Evolutionary conservation across 768 basidiomycete species (phyloP).

Genomic region (Podaxis rugospora): DNA sequence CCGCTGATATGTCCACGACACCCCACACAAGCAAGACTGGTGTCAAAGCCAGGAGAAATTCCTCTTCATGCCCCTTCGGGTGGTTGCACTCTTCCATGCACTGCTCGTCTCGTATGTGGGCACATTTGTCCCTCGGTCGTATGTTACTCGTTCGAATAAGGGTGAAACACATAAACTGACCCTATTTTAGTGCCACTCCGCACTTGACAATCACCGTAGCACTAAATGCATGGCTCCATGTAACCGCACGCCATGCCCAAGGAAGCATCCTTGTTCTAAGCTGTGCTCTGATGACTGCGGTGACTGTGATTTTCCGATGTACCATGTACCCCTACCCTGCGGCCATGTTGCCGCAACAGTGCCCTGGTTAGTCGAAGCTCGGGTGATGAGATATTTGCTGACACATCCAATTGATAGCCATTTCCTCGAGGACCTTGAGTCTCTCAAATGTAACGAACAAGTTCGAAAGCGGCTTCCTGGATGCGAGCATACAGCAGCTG

Average conservation of each 20-base stretch:
- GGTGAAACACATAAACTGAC: background rate
- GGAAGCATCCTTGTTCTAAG: constrained; percentile 54
- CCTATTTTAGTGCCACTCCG: constrained; percentile 50
- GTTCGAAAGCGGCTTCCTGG: constrained; percentile 40
- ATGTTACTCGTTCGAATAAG: constrained; percentile 2
- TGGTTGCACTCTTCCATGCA: constrained; percentile 59
- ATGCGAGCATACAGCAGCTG: constrained; percentile 49
- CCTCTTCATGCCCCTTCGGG: constrained; percentile 53
- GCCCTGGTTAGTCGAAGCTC: constrained; percentile 39
- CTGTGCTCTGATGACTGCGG: constrained; percentile 51
- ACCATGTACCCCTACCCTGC: constrained; percentile 49
- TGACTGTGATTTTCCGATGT: constrained; percentile 42
- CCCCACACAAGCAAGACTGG: constrained; percentile 31
- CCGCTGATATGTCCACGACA: constrained; percentile 59
- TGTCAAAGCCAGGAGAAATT: constrained; percentile 51
- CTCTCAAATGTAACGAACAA: background rate
- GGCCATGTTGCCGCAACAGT: constrained; percentile 43
- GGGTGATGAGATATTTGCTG: background rate
- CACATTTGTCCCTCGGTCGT: constrained; percentile 64
- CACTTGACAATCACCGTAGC: constrained; percentile 48
- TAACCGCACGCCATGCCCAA: constrained; percentile 40
- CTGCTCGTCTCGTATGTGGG: constrained; percentile 50
- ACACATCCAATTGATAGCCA: constrained; percentile 29
- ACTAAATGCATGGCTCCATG: constrained; percentile 47
- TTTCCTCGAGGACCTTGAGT: constrained; percentile 37